Conservation (phyloP, 176 grass and related monocot species). For the Microstegium vimineum region DNA sequence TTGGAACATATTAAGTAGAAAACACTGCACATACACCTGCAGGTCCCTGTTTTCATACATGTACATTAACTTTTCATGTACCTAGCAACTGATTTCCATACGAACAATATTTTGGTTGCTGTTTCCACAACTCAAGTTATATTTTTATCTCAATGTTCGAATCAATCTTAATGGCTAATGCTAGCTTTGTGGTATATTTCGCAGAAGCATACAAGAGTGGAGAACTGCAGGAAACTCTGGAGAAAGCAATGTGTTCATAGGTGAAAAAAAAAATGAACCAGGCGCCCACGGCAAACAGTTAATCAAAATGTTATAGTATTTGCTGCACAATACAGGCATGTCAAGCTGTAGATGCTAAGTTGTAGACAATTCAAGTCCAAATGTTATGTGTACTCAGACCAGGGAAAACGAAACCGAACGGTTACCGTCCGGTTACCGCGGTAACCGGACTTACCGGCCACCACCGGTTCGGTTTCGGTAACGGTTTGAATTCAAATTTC, state of each 20-base stretch:
- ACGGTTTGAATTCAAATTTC: too few relatives aligned
- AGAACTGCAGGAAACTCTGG: slow-evolving; percentile 63
- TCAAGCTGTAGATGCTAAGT: neutral
- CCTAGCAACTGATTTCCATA: neutral
- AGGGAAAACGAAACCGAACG: too few relatives aligned
- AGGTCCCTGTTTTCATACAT: neutral
- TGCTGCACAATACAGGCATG: neutral
- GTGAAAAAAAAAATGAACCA: neutral
- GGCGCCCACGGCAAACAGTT: neutral
- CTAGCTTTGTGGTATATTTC: neutral
- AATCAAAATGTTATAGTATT: neutral
- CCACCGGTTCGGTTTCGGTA: too few relatives aligned
- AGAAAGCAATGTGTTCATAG: slow-evolving; percentile 64
- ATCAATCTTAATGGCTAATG: neutral
- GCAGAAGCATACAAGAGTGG: slow-evolving; percentile 83
- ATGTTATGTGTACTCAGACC: neutral
- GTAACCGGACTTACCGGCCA: too few relatives aligned
- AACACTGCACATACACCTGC: neutral
- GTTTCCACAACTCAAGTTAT: neutral
- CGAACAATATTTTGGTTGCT: neutral
- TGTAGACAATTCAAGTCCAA: neutral
- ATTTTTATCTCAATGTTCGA: neutral
- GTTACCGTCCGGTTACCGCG: too few relatives aligned
- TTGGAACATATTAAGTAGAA: too few relatives aligned
- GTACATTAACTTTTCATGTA: neutral